Evolutionary conservation across 805 yeast genomes (phyloP).

Genomic region (Vanderwaltozyma polyspora): DNA sequence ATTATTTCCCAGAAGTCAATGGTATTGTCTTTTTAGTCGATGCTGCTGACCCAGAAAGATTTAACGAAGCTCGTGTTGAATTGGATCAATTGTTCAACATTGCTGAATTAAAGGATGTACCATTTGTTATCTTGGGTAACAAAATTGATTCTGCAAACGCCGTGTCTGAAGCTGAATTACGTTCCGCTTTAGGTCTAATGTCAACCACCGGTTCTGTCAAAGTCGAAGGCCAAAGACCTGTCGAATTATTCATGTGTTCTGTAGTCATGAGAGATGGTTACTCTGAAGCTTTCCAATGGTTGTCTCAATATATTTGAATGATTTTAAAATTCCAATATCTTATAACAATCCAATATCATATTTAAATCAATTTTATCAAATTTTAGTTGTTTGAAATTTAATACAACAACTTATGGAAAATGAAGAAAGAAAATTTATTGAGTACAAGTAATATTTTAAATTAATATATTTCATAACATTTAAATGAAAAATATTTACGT

Average conservation of each 20-base stretch:
- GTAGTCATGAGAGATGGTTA: conserved; percentile 98
- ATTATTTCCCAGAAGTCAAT: conserved; percentile 97
- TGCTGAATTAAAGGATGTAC: conserved; percentile 82
- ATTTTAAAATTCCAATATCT: not conserved
- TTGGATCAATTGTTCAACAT: conserved; percentile 86
- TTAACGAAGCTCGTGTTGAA: conserved; percentile 90
- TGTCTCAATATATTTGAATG: conserved; percentile 78
- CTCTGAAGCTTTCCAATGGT: conserved; percentile 97
- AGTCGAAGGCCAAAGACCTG: conserved; percentile 70
- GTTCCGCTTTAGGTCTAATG: conserved; percentile 78
- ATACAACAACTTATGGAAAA: too few relatives aligned
- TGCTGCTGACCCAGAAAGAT: conserved; percentile 93
- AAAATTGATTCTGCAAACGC: conserved; percentile 93
- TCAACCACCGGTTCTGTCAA: conserved; percentile 81
- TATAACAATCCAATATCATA: too few relatives aligned
- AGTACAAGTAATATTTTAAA: too few relatives aligned
- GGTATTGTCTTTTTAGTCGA: conserved; percentile 95
- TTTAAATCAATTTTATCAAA: too few relatives aligned
- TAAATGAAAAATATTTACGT: too few relatives aligned
- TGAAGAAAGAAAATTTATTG: too few relatives aligned
- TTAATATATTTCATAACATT: too few relatives aligned
- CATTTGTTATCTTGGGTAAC: conserved; percentile 90
- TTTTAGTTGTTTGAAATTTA: too few relatives aligned
- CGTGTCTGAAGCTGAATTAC: conserved; percentile 86
- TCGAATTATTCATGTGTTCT: conserved; percentile 94